Conservation (phyloP, 768 basidiomycete species). For the Phaeotremella fagi region DNA sequence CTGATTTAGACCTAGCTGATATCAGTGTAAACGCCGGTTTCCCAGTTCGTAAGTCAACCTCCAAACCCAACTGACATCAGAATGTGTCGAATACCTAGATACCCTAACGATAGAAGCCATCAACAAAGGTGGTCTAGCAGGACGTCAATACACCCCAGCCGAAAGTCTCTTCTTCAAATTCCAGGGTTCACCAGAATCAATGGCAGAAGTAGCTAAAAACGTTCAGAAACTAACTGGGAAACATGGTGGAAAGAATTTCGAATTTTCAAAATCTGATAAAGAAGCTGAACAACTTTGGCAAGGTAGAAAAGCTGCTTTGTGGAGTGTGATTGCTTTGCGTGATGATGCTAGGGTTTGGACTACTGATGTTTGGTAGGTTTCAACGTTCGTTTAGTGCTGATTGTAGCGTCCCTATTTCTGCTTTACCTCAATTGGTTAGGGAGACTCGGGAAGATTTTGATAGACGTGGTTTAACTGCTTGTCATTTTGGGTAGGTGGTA, state of each 20-base stretch:
- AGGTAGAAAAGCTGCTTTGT: constrained; percentile 77
- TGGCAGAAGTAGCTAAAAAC: constrained; percentile 57
- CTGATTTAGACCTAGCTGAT: background rate
- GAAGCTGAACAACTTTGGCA: constrained; percentile 77
- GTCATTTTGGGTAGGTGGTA: constrained; percentile 41
- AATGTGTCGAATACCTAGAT: constrained; percentile 85
- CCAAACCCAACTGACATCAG: constrained; percentile 47
- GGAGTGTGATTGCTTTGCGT: constrained; percentile 61
- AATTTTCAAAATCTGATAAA: constrained; percentile 67
- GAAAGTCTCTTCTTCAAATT: constrained; percentile 90
- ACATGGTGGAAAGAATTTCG: constrained; percentile 65
- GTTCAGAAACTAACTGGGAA: constrained; percentile 62
- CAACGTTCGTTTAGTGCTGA: background rate
- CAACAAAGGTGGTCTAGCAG: constrained; percentile 61
- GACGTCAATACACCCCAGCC: constrained; percentile 59
- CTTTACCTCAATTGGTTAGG: constrained; percentile 50
- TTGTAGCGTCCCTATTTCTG: constrained; percentile 50
- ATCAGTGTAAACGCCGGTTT: constrained; percentile 57
- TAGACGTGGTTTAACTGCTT: constrained; percentile 57
- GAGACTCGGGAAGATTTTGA: constrained; percentile 76
- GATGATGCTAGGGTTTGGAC: constrained; percentile 71
- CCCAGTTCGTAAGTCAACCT: constrained; percentile 61
- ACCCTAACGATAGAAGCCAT: constrained; percentile 70
- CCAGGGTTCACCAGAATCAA: constrained; percentile 64
- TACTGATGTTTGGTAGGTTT: constrained; percentile 77